These are phyloP conservation scores for Xylaria grammica DNA, from an alignment of 495 filamentous ascomycete species.

Conservation along the genomic window DNA sequence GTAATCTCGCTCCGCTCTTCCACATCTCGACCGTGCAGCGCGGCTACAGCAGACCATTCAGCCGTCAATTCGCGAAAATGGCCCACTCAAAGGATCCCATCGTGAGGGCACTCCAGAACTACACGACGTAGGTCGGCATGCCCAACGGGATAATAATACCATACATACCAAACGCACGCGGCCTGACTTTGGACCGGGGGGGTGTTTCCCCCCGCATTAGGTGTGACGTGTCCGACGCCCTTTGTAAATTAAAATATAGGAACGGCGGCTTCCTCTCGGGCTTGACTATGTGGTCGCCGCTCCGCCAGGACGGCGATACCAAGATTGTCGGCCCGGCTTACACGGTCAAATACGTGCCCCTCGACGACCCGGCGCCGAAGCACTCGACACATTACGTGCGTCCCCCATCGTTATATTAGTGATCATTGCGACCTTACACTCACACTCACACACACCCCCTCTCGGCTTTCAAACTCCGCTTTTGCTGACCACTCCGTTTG, in stretches of 20 bases:
- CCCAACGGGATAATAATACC: neutral
- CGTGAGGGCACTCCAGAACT: conserved; percentile 44
- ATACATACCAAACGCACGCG: neutral
- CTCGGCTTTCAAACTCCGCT: neutral
- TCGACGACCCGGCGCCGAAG: conserved; percentile 52
- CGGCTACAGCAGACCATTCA: neutral
- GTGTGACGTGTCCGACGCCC: conserved; percentile 54
- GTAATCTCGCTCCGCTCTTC: neutral
- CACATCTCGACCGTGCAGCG: neutral
- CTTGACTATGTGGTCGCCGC: conserved; percentile 63
- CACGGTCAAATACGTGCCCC: conserved; percentile 59
- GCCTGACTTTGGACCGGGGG: conserved; percentile 1
- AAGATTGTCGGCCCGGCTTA: conserved; percentile 65
- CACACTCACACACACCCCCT: neutral
- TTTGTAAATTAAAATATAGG: conserved; percentile 54
- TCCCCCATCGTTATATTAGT: neutral
- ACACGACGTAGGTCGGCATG: conserved; percentile 44
- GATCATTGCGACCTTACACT: conserved; percentile 12
- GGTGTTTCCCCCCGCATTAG: conserved; percentile 30
- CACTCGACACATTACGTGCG: conserved; percentile 54
- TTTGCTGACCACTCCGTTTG: neutral
- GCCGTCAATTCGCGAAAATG: conserved; percentile 7
- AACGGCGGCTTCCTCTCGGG: conserved; percentile 64
- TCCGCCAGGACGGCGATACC: conserved; percentile 52
- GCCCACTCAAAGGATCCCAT: conserved; percentile 36